Percentiles rank a stretch among this genome's conserved stretches.
phyloP scores from a whole-genome alignment of 352 stramenopile genomes.

The Phytophthora vignae region DNA sequence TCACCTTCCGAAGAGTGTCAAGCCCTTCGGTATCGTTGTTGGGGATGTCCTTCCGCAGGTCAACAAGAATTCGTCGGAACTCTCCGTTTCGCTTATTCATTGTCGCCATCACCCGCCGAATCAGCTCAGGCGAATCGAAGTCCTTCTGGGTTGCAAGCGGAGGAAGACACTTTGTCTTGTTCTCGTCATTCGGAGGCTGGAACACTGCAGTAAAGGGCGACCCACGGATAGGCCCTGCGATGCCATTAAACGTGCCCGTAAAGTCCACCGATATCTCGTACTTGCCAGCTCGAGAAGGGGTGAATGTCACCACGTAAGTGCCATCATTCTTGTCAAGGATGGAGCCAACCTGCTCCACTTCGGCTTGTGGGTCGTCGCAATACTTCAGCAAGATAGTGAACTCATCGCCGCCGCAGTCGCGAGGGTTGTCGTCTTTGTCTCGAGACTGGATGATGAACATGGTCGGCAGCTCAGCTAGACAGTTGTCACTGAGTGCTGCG shows the following conservation, averaged over 20 bases:
- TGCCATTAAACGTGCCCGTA: slow-evolving; percentile 93
- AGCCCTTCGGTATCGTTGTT: slow-evolving; percentile 82
- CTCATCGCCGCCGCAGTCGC: slow-evolving; percentile 95
- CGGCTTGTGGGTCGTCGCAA: slow-evolving; percentile 51
- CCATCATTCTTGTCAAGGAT: slow-evolving; percentile 94
- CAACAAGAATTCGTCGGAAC: slow-evolving; percentile 79
- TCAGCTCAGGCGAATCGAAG: slow-evolving; percentile 76
- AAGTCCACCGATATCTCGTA: slow-evolving; percentile 94
- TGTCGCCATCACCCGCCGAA: slow-evolving; percentile 74
- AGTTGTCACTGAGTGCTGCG: slow-evolving; percentile 64
- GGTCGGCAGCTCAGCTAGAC: slow-evolving; percentile 75
- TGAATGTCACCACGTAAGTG: slow-evolving; percentile 95
- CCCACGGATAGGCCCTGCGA: slow-evolving; percentile 93
- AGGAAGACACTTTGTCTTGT: slow-evolving; percentile 78
- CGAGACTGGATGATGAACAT: slow-evolving; percentile 93
- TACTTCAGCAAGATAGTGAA: slow-evolving; percentile 85
- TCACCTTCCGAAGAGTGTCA: slow-evolving; percentile 82
- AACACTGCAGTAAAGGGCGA: slow-evolving; percentile 86
- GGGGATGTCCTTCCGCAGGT: slow-evolving; percentile 86
- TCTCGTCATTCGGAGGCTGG: slow-evolving; percentile 65
- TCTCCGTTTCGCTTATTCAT: slow-evolving; percentile 90
- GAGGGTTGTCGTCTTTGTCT: slow-evolving; percentile 90
- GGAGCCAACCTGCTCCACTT: slow-evolving; percentile 51
- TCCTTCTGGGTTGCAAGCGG: slow-evolving; percentile 74
- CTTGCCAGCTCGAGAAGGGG: slow-evolving; percentile 73